Percentiles rank a stretch among this genome's conserved stretches.
Conservation (phyloP, 768 basidiomycete genomes). For the Leccinum boreale region DNA sequence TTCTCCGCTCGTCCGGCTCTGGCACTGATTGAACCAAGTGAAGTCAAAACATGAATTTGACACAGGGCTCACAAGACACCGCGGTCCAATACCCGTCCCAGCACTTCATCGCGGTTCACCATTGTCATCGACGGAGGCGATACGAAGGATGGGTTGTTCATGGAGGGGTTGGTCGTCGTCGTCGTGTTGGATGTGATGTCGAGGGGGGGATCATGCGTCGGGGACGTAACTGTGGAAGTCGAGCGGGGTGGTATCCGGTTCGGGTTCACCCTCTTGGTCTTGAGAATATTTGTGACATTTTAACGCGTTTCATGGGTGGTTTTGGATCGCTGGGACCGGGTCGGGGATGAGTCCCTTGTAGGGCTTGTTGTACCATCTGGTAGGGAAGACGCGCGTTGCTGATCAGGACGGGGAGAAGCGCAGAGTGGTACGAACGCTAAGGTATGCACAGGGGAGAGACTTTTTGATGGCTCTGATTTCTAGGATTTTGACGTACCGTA, state of each 20-base stretch:
- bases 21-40: slow-evolving; percentile 28
- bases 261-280: neutral
- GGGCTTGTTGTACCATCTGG: too few species aligned
- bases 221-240: neutral
- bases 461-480: too few species aligned
- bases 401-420: too few species aligned
- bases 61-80: slow-evolving; percentile 54
- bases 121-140: slow-evolving; percentile 34
- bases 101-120: slow-evolving; percentile 72
- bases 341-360: neutral
- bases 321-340: too few species aligned
- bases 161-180: slow-evolving; percentile 9
- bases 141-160: slow-evolving; percentile 22
- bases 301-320: too few species aligned
- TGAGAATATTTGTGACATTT: neutral
- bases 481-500: too few species aligned
- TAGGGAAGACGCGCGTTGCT: too few species aligned
- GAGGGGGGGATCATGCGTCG: slow-evolving; percentile 27
- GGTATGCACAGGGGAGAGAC: too few species aligned
- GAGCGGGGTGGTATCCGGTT: neutral
- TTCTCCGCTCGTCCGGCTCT: slow-evolving; percentile 21
- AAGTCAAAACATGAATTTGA: neutral
- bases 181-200: slow-evolving; percentile 24
- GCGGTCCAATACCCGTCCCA: slow-evolving; percentile 92
- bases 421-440: too few species aligned